Base-by-base conservation (phyloP, 169 alveolate species). In the Plasmodium blacklocki region DNA sequence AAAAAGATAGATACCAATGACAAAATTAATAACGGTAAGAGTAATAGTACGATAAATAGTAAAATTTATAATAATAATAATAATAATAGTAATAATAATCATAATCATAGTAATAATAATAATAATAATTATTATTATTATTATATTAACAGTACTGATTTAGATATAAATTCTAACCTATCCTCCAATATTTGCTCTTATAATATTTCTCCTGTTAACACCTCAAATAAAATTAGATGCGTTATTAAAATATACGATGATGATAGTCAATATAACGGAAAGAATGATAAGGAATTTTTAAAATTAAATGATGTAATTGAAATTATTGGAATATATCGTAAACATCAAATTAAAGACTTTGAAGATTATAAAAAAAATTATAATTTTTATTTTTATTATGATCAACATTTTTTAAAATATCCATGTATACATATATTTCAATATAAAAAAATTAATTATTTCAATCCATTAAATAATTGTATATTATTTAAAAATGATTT, bases 221-320 rank as follows among this genome's bases (percentile, higher is more conserved):
- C 11, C 11, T 39, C 47, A 32, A 54, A 39, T 15, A 74, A 83
- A 68, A 32, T 68, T 23, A 68, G 83, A 26, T 83, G 91, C 15
- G 70, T 83, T 43, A 21, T 83, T 56, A 83, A 83, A 83, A 83
- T 83, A 68, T 83, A 83, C 43, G 91, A 83, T 72, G 85, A 68
- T 43, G 59, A 83, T 56, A 83, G 91, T 49, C 91, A 83, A 58
- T 83, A 83, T 49, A 83, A 83, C 64, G 91, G 91, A 5, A 67
- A 54, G 43, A 83, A 83, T 60, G 83, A 26, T 12, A 43, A 83
- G 2, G 68, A 67, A 29, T 83, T 83, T 49, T 47, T 83, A 83
- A 83, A 83, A 56, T 62, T 83, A 63, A 83, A 83, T 68, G 91
- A 83, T 29, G 43, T 83, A 32, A 83, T 83, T 58, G 91, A 83